Percentiles rank a stretch among this genome's conserved stretches.
Evolutionary conservation across 164 flowering plant species (phyloP).

Genomic region (Paratinospora sagittata): DNA sequence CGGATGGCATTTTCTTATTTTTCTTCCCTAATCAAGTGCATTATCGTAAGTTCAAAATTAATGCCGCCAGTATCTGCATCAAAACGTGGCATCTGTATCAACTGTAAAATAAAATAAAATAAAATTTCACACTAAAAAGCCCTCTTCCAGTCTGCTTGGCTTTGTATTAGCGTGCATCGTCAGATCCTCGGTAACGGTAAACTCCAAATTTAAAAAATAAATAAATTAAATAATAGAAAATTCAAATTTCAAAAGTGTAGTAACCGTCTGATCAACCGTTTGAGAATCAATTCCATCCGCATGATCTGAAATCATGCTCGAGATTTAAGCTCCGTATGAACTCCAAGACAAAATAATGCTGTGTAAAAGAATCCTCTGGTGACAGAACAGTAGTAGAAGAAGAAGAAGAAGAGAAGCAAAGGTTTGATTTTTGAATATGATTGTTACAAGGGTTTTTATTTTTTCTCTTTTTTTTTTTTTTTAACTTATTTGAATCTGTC

Average conservation of each 20-base stretch:
- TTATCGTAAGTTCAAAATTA: background rate
- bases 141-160: background rate
- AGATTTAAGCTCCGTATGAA: background rate
- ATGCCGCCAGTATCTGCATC: background rate
- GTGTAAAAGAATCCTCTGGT: too few species aligned
- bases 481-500: slow-evolving; percentile 3
- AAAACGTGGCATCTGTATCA: background rate
- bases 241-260: slow-evolving; percentile 14
- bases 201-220: too few species aligned
- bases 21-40: background rate
- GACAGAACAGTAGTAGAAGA: too few species aligned
- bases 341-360: background rate
- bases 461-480: background rate
- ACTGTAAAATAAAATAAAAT: too few species aligned
- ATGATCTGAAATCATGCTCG: slow-evolving; percentile 8
- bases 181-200: slow-evolving; percentile 13
- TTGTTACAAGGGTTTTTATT: background rate
- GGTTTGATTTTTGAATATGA: background rate
- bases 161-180: slow-evolving; percentile 3
- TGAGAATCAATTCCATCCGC: slow-evolving; percentile 11
- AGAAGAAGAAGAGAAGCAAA: slow-evolving; percentile 3
- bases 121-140: background rate
- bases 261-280: slow-evolving; percentile 18
- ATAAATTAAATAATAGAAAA: slow-evolving; percentile 1
- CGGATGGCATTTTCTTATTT: background rate